Conservation (phyloP, 352 stramenopile species). For the Globisporangium paroecandrum region DNA sequence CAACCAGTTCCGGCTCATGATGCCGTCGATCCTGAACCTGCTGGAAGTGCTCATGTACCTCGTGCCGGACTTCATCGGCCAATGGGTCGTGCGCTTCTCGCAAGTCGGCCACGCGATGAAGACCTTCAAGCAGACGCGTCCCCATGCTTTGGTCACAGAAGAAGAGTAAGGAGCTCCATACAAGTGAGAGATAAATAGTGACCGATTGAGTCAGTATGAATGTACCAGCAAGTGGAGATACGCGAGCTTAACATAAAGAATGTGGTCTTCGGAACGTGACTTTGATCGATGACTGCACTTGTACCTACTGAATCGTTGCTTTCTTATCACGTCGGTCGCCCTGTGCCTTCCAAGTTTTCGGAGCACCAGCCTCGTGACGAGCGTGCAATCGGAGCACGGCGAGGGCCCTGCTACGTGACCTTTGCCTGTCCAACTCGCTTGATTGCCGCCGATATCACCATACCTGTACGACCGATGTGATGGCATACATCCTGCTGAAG, state of each 20-base stretch:
- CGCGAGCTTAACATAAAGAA: not conserved
- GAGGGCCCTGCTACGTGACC: too few relatives aligned
- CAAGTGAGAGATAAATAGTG: not conserved
- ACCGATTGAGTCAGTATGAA: not conserved
- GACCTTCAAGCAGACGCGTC: constrained; percentile 47
- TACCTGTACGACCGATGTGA: not conserved
- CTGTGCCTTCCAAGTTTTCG: too few relatives aligned
- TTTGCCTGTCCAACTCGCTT: not conserved
- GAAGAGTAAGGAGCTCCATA: not conserved
- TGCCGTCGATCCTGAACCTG: constrained; percentile 28
- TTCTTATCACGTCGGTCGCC: too few relatives aligned
- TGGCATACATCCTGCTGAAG: not conserved
- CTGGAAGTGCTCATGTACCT: constrained; percentile 33
- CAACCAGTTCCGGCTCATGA: constrained; percentile 43
- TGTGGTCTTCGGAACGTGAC: not conserved
- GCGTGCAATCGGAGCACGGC: too few relatives aligned
- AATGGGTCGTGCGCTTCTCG: constrained; percentile 35
- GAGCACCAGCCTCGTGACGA: too few relatives aligned
- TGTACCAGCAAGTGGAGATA: not conserved
- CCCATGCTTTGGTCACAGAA: constrained; percentile 15
- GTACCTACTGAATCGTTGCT: too few relatives aligned
- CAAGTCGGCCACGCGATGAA: constrained; percentile 43
- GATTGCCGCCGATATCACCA: not conserved
- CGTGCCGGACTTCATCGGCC: constrained; percentile 38
- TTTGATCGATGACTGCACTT: not conserved